Percentiles rank a stretch among this genome's conserved stretches.
Evolutionary conservation across 768 basidiomycete genomes (phyloP).

Genomic region (Lyophyllum semitale): DNA sequence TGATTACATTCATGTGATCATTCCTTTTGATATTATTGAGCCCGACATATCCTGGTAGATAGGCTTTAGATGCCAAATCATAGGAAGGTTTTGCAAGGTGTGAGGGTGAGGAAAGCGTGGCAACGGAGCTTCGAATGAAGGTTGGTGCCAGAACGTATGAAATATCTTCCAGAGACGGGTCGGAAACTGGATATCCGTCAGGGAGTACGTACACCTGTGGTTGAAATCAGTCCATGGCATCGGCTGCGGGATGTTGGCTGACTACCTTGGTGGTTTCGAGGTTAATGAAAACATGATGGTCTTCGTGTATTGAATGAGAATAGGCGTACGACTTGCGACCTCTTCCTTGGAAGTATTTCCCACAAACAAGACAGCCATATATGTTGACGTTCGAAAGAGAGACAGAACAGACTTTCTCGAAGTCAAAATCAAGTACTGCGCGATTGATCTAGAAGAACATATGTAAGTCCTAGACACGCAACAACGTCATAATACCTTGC

Average conservation of each 20-base stretch:
- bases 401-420: slow-evolving; percentile 98
- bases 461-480: slow-evolving; percentile 9
- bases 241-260: slow-evolving; percentile 10
- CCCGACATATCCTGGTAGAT: slow-evolving; percentile 92
- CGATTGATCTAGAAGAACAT: slow-evolving; percentile 74
- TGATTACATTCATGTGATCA: slow-evolving; percentile 97
- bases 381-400: slow-evolving; percentile 96
- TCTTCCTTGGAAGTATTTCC: slow-evolving; percentile 98
- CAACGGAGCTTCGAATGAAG: slow-evolving; percentile 67
- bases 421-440: slow-evolving; percentile 92
- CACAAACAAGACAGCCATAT: slow-evolving; percentile 96
- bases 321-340: slow-evolving; percentile 94
- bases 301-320: slow-evolving; percentile 95
- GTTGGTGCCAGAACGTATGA: slow-evolving; percentile 84
- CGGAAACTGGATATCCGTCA: slow-evolving; percentile 94
- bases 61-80: slow-evolving; percentile 79
- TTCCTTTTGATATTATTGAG: slow-evolving; percentile 97
- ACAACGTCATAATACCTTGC: slow-evolving; percentile 45
- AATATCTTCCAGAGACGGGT: slow-evolving; percentile 96
- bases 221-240: slow-evolving; percentile 13
- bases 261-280: slow-evolving; percentile 88
- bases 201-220: slow-evolving; percentile 92
- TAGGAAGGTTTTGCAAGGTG: slow-evolving; percentile 77
- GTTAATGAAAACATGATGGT: slow-evolving; percentile 98
- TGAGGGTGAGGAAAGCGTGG: slow-evolving; percentile 55